Base-by-base conservation (phyloP, 805 yeast genomes). In the Sungouiella thailandica region DNA sequence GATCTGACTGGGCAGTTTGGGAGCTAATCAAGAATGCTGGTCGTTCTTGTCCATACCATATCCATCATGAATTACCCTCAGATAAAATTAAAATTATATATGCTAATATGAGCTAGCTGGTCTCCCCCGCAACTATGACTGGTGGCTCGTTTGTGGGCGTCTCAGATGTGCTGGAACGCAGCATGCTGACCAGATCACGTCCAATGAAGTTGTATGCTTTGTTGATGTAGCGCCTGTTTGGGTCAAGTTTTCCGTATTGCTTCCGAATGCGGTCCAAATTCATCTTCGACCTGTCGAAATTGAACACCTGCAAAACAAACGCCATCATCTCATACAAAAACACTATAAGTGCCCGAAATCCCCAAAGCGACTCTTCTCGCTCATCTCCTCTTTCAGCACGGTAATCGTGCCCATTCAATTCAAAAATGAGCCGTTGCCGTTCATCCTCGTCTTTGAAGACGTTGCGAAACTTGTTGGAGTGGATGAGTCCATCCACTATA, bases 241-340 rank as follows among this genome's bases (percentile, higher is more conserved):
- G 72, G 45, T 66, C 72, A 17, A 66, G 50, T 39, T 60, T 58
- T 12, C 42, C 52, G 62, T 70, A 66, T 14, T 57, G 49, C 23
- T 51, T 40, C 44, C 70, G 47, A 32, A 66, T 66, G 32, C 72
- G 39, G 35, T 65, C 70, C 33, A 65, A 48, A 44, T 66, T 65
- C 71, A 66, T 66, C 25, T 57, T 60, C 20, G 63, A 49, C 29
- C 69, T 47, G 41, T 66, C 68, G 40, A 66, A 61, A 29, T 58
- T 55, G 43, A 65, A 58, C 9, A 63, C 27, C 25, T 50, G 60
- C 39, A 60, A 57, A n/a, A 63, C 34, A n/a, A 49, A 50, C 23
- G 44, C 38, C 19, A 65, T 36, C 41, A 58, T 44, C 20, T 64
- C 68, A 41, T 59, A 65, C 4, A 60, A n/a, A 36, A 54, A 60